phyloP scores from a whole-genome alignment of 1,284 basidiomycete species.

The Boletus holoroseus region DNA sequence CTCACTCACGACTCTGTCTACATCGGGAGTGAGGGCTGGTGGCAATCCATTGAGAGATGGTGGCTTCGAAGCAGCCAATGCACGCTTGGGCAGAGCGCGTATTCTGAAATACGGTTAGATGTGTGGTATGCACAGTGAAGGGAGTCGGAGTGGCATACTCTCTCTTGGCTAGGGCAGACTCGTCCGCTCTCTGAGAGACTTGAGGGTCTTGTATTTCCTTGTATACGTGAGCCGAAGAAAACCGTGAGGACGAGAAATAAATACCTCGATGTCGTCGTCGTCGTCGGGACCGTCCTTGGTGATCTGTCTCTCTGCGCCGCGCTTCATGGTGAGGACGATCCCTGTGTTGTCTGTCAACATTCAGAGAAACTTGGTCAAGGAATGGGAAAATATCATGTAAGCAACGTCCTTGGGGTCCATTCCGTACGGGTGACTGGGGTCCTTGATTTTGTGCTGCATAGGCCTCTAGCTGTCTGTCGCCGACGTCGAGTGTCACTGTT shows the following conservation, averaged over 20 bases:
- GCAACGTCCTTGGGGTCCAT: conserved; percentile 16
- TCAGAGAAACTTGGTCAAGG: not conserved
- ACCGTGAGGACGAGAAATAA: conserved; percentile 2
- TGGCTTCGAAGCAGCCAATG: conserved; percentile 21
- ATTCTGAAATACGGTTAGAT: conserved; percentile 41
- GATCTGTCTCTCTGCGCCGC: conserved; percentile 69
- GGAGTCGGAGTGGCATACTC: conserved; percentile 37
- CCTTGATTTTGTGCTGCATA: not conserved
- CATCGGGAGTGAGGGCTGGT: conserved; percentile 10
- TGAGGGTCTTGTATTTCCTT: conserved; percentile 42
- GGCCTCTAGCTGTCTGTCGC: not conserved
- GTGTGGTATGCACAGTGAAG: not conserved
- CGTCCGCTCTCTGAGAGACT: conserved; percentile 55
- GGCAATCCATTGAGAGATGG: conserved; percentile 27
- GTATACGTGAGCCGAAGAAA: conserved; percentile 7
- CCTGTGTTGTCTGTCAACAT: not conserved
- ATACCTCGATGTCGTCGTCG: conserved; percentile 37
- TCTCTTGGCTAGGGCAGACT: conserved; percentile 45
- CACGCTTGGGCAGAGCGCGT: conserved; percentile 51
- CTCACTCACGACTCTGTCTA: conserved; percentile 26
- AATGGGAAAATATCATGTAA: conserved; percentile 25
- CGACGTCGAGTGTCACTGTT: not conserved
- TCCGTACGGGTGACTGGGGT: conserved; percentile 8
- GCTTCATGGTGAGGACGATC: conserved; percentile 50
- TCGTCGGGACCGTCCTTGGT: conserved; percentile 52